Evolutionary conservation across 305 asterid genomes (phyloP).

Genomic region (Fraxinus nigra): DNA sequence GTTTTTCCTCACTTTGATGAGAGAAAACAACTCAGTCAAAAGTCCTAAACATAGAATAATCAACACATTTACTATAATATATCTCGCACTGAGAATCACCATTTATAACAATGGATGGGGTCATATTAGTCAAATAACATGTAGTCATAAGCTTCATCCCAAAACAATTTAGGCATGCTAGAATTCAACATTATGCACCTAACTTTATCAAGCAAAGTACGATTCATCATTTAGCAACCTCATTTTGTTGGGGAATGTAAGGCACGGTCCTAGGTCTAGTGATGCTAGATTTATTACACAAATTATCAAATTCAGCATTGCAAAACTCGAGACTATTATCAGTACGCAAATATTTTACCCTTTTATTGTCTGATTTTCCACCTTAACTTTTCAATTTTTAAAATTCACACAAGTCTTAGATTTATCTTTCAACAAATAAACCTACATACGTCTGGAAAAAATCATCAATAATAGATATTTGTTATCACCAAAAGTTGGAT

Average conservation of each 20-base stretch:
- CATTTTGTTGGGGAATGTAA: neutral
- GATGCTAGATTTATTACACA: neutral
- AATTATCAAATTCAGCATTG: neutral
- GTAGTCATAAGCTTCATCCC: neutral
- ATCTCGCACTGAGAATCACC: no score
- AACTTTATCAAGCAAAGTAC: neutral
- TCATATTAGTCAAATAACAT: neutral
- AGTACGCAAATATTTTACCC: neutral
- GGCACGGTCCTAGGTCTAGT: neutral
- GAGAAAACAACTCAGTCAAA: neutral
- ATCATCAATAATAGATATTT: no score
- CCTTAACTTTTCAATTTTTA: no score
- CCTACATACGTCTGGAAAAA: no score
- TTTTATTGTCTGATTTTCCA: neutral
- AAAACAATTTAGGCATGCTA: neutral
- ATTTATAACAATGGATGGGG: neutral
- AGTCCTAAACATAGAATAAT: neutral
- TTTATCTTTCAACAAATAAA: no score
- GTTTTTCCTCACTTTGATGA: neutral
- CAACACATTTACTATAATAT: neutral
- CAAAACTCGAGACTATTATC: neutral
- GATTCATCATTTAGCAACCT: neutral
- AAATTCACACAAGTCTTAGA: neutral
- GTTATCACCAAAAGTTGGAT: neutral
- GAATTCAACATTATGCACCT: neutral